phyloP scores from a whole-genome alignment of 176 grass and related monocot genomes.

The Canna indica region DNA sequence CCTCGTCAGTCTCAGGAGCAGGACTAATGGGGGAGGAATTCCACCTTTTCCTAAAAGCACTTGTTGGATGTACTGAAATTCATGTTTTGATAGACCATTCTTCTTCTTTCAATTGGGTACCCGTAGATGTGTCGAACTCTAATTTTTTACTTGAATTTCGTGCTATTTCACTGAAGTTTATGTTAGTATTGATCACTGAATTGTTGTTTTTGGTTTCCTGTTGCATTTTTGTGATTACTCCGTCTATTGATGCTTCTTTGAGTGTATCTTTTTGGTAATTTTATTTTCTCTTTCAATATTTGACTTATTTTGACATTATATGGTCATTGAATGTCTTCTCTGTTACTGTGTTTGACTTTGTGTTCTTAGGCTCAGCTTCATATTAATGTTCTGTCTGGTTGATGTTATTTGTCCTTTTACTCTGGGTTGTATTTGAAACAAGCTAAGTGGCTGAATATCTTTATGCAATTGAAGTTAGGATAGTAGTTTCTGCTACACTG shows the following conservation, averaged over 20 bases:
- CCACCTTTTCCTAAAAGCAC: not conserved
- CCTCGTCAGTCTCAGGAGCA: conserved; percentile 30
- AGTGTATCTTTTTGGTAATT: not conserved
- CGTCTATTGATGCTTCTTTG: not conserved
- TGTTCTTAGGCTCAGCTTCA: not conserved
- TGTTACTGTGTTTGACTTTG: no score
- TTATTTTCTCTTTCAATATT: not conserved
- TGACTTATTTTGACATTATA: not conserved
- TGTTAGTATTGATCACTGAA: not conserved
- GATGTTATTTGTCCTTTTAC: not conserved
- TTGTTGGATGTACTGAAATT: not conserved
- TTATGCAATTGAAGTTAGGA: not conserved
- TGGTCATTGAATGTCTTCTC: no score
- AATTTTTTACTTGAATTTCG: not conserved
- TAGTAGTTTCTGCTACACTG: no score
- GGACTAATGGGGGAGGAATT: not conserved
- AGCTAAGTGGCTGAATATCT: not conserved
- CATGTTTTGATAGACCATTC: not conserved
- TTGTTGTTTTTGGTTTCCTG: not conserved
- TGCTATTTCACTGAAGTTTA: not conserved
- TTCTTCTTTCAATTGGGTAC: not conserved
- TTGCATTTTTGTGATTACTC: not conserved
- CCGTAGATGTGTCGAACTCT: not conserved
- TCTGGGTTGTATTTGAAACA: not conserved
- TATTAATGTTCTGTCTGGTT: not conserved